These are phyloP conservation scores for Nemania bipapillata DNA, from an alignment of 2,329 filamentous ascomycete species.

Conservation along the genomic window DNA sequence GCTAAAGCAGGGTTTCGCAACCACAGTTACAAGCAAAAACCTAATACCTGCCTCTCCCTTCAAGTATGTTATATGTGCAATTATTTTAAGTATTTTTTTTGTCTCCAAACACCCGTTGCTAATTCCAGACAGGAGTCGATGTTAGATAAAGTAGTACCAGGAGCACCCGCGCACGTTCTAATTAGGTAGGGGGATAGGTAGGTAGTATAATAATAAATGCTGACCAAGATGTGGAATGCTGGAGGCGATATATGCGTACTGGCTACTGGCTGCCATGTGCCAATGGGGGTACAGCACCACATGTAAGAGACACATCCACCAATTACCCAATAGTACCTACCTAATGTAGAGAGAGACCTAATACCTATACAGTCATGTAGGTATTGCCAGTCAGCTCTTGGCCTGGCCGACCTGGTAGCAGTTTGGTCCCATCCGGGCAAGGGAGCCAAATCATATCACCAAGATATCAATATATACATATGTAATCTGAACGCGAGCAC, in stretches of 20 bases:
- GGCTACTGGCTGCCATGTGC: conserved; percentile 2
- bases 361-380: not conserved
- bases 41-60: too few species aligned
- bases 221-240: not conserved
- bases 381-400: conserved; percentile 11
- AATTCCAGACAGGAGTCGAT: too few species aligned
- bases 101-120: too few species aligned
- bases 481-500: not conserved
- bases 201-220: not conserved
- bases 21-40: not conserved
- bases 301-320: not conserved
- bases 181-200: not conserved
- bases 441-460: not conserved
- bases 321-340: not conserved
- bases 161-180: not conserved
- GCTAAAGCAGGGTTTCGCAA: not conserved
- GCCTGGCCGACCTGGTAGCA: not conserved
- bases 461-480: not conserved
- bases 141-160: not conserved
- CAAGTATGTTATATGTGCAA: too few species aligned
- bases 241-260: not conserved
- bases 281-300: not conserved
- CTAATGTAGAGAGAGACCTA: not conserved
- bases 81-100: too few species aligned
- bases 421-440: not conserved